Base-by-base conservation (phyloP, 371 early-diverging fungal species). In the Mortierella sp. region DNA sequence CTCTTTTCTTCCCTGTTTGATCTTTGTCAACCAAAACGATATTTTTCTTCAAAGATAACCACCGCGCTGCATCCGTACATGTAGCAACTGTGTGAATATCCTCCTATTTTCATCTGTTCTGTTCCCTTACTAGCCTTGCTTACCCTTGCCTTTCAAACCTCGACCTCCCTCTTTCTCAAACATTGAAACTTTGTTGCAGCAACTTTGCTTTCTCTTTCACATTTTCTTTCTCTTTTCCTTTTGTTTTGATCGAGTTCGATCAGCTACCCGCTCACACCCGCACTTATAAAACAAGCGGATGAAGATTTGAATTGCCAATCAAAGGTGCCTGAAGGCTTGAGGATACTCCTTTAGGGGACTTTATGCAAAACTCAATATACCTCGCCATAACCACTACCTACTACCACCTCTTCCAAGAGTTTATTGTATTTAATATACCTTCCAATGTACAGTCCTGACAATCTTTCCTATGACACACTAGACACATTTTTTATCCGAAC, bases 401-500 rank as follows among this genome's bases (percentile, higher is more conserved):
- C 8, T 10, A 10, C 34, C 34, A 32, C 31, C 9, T 57, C 6
- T n/a, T 13, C 35, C 34, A 57, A 55, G 9, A 55, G 9, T 28
- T 55, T 55, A 29, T 7, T 55, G n/a, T n/a, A n/a, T 55, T 55
- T 35, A n/a, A 57, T 35, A 34, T 57, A 35, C n/a, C 57, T 32
- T 37, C 61, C 68, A 45, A 60, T 71, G 71, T 60, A 43, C 61
- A 58, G 40, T 31, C 60, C 71, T 64, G 65, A 65, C 61, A 64
- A 45, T 32, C 60, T 47, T 42, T 71, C 65, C 65, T 65, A 51
- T 34, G 43, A 32, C 17, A 57, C 65, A 23, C 53, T 71, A 71
- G 65, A 54, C 54, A 53, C 53, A 8, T 19, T 35, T n/a, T 43
- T 57, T 32, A 60, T 42, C 61, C 64, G 59, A 29, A 42, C 34